phyloP scores from a whole-genome alignment of 768 basidiomycete genomes.

The Serpula lacrymans region DNA sequence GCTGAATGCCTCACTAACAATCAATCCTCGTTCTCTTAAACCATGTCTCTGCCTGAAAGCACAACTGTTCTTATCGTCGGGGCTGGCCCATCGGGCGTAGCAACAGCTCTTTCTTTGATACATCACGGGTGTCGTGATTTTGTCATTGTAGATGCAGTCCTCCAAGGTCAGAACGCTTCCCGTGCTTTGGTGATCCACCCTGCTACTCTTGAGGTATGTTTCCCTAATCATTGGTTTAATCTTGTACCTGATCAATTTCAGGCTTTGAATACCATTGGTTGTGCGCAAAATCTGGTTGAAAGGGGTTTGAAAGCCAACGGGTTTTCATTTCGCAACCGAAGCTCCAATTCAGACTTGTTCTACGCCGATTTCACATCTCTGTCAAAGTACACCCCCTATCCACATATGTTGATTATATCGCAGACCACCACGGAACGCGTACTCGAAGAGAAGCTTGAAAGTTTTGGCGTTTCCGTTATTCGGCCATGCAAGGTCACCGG shows the following conservation, averaged over 20 bases:
- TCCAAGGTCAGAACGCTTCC: conserved; percentile 28
- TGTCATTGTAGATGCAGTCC: conserved; percentile 34
- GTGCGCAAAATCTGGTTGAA: conserved; percentile 31
- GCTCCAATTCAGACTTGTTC: conserved; percentile 22
- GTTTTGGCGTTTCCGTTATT: conserved; percentile 29
- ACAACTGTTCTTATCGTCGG: conserved; percentile 43
- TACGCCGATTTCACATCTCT: conserved; percentile 32
- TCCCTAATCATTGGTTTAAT: not conserved
- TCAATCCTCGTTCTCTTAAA: too few species aligned
- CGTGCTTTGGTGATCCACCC: conserved; percentile 43
- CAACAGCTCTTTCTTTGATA: conserved; percentile 42
- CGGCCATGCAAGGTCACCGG: conserved; percentile 39
- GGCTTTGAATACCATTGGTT: conserved; percentile 38
- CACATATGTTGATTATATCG: conserved; percentile 39
- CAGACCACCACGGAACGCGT: conserved; percentile 43
- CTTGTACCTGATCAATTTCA: conserved; percentile 26
- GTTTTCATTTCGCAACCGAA: conserved; percentile 28
- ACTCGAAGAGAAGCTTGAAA: conserved; percentile 31
- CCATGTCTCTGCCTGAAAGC: conserved; percentile 29
- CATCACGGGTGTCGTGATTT: conserved; percentile 38
- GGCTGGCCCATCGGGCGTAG: conserved; percentile 47
- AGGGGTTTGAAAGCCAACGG: conserved; percentile 26
- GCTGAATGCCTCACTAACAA: too few species aligned
- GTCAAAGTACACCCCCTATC: conserved; percentile 38
- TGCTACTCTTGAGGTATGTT: conserved; percentile 44